Base-by-base conservation (phyloP, 23 red algal species). In the Gracilaria vermiculophylla region DNA sequence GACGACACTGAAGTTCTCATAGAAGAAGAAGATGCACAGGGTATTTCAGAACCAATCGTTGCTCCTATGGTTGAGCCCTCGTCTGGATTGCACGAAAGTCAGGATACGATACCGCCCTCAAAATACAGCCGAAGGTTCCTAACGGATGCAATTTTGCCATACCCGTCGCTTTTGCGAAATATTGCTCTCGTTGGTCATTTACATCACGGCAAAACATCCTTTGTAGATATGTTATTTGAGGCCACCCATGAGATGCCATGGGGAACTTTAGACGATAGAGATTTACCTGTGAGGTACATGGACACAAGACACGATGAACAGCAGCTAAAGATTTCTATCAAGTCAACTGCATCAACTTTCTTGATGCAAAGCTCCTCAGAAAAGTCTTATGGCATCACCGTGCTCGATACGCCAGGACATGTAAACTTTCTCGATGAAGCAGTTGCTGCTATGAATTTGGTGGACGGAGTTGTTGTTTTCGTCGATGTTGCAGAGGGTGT, bases 251-350 rank as follows among this genome's bases (percentile, higher is more conserved):
- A 64, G 20, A 80, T 82, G 61, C 86, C 83, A 0, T 90, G 85
- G 85, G 31, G 40, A 49, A 42, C 54, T 29, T 53, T 84, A 41
- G 85, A 89, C 45, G 89, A 92, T 83, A 54, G 88, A 48, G 70
- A 50, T 69, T 52, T 86, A 13, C 76, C 83, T 2, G 83, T 85
- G 53, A 54, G 88, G 40, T 95, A 82, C 35, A 94, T 92, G 53
- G 97, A 99, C 70, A 90, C 92, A n/a, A 81, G 97, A 35, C 69
- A 57, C 17, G 97, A 99, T 90, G 97, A 99, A 81, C 85, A 90
- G 67, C 57, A 70, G 21, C 84, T 94, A 14, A 82, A 64, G 27
- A 73, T 99, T 50, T 94, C 91, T 19, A 79, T 96, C 9, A 91
- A 95, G 36, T 54, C 86, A 6, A 88, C 85, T 4, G 69, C 83